Percentiles rank a stretch among this genome's conserved stretches.
phyloP scores from a whole-genome alignment of 148 eudicot species.

The Rhododendron vialii region DNA sequence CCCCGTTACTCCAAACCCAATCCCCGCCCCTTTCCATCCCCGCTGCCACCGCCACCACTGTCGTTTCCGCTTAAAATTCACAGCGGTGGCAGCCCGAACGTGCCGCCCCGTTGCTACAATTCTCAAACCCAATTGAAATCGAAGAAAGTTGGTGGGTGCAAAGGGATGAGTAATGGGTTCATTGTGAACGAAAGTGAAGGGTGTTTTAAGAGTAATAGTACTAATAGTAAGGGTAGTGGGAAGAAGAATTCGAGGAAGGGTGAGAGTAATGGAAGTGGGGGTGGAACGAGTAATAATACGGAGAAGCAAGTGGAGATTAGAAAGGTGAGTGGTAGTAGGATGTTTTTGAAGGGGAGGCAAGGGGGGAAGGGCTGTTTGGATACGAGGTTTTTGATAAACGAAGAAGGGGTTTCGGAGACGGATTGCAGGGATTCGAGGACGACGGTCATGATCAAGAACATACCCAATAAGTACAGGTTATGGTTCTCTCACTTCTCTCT shows the following conservation, averaged over 20 bases:
- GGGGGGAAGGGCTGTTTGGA: constrained; percentile 40
- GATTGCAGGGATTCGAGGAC: constrained; percentile 62
- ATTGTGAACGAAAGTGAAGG: background rate
- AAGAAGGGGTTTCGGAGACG: constrained; percentile 44
- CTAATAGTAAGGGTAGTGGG: background rate
- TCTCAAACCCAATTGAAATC: background rate
- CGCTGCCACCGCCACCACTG: background rate
- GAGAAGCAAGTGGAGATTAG: background rate
- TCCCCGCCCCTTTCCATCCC: background rate
- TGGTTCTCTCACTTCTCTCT: background rate
- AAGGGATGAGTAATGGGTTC: background rate
- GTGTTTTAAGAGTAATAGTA: background rate
- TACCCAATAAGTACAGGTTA: constrained; percentile 95
- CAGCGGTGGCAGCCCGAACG: background rate
- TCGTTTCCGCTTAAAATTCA: background rate
- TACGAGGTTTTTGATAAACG: constrained; percentile 70
- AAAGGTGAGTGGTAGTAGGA: background rate
- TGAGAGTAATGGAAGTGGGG: background rate
- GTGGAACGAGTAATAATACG: background rate
- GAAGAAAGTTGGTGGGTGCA: constrained; percentile 1
- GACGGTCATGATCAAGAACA: constrained; percentile 96
- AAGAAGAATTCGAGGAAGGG: constrained; percentile 16
- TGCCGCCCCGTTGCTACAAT: constrained; percentile 6
- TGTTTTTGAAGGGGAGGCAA: constrained; percentile 41
- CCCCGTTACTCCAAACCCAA: background rate